phyloP scores from a whole-genome alignment of 2,329 filamentous ascomycete genomes.

The Xylaria sp. region DNA sequence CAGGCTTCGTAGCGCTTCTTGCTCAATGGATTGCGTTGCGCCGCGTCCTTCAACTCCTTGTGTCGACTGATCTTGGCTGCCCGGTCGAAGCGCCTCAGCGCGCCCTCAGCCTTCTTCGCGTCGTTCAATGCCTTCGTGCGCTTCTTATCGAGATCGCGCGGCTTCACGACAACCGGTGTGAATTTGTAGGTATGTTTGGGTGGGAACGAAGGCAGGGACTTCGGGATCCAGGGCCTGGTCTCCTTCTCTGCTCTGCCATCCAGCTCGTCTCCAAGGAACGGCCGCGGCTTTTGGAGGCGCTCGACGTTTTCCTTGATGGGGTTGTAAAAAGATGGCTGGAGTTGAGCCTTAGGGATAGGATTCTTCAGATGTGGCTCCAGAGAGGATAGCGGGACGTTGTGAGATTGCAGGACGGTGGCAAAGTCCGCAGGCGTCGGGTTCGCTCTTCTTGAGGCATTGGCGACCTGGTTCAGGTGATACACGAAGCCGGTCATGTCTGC shows the following conservation, averaged over 20 bases:
- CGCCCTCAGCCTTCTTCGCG: slow-evolving; percentile 64
- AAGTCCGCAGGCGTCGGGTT: slow-evolving; percentile 61
- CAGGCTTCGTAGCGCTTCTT: slow-evolving; percentile 62
- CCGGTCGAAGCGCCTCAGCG: slow-evolving; percentile 60
- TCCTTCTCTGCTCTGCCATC: slow-evolving; percentile 62
- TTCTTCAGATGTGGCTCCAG: slow-evolving; percentile 60
- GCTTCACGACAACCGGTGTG: slow-evolving; percentile 48
- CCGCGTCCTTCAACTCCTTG: slow-evolving; percentile 62
- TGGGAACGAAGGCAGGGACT: slow-evolving; percentile 62
- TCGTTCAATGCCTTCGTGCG: slow-evolving; percentile 62
- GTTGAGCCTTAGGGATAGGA: slow-evolving; percentile 47
- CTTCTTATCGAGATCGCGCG: slow-evolving; percentile 57
- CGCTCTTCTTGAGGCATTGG: slow-evolving; percentile 54
- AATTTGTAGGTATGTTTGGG: slow-evolving; percentile 67
- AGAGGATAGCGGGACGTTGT: slow-evolving; percentile 54
- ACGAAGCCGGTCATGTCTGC: slow-evolving; percentile 54
- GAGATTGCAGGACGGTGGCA: slow-evolving; percentile 52
- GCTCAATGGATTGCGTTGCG: slow-evolving; percentile 54
- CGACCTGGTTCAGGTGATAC: slow-evolving; percentile 50
- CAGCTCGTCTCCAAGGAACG: slow-evolving; percentile 56
- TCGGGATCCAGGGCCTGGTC: slow-evolving; percentile 58
- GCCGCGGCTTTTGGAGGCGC: slow-evolving; percentile 44
- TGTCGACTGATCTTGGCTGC: slow-evolving; percentile 67
- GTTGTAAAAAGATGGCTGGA: slow-evolving; percentile 44
- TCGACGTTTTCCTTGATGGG: slow-evolving; percentile 43